These are phyloP conservation scores for Phytophthora quininea DNA, from an alignment of 352 stramenopile genomes.

Conservation along the genomic window DNA sequence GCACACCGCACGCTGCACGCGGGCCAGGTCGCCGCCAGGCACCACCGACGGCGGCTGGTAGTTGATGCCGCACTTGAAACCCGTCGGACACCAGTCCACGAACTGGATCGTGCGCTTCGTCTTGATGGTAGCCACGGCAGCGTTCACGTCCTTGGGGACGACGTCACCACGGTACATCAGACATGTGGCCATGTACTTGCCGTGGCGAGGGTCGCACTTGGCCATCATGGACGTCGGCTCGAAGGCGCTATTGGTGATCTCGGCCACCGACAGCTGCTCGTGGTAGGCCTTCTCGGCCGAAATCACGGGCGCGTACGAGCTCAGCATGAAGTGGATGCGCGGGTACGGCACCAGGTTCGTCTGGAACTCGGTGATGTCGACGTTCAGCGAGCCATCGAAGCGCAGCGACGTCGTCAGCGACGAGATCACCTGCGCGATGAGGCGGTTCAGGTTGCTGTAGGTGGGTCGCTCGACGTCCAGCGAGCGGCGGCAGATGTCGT, in stretches of 20 bases:
- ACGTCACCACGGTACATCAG: slow-evolving; percentile 98
- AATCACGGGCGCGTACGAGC: slow-evolving; percentile 96
- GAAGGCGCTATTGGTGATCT: slow-evolving; percentile 97
- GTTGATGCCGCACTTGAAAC: slow-evolving; percentile 96
- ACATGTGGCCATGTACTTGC: slow-evolving; percentile 99
- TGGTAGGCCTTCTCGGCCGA: slow-evolving; percentile 95
- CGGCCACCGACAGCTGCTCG: slow-evolving; percentile 94
- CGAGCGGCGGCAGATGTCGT: slow-evolving; percentile 96
- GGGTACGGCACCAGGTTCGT: slow-evolving; percentile 98
- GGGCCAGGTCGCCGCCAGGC: slow-evolving; percentile 95
- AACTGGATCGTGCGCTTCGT: slow-evolving; percentile 99
- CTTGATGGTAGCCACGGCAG: slow-evolving; percentile 98
- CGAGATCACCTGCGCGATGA: slow-evolving; percentile 97
- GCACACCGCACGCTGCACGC: slow-evolving; percentile 97
- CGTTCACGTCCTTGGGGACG: slow-evolving; percentile 96
- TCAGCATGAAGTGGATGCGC: slow-evolving; percentile 98
- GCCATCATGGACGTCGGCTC: slow-evolving; percentile 97
- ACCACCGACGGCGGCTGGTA: slow-evolving; percentile 92
- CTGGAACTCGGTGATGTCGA: slow-evolving; percentile 98
- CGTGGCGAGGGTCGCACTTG: slow-evolving; percentile 97
- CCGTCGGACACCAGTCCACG: slow-evolving; percentile 98
- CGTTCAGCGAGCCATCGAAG: slow-evolving; percentile 97
- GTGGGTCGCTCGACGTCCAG: slow-evolving; percentile 95
- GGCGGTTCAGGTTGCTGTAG: slow-evolving; percentile 97
- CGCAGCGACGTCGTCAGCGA: slow-evolving; percentile 96